Evolutionary conservation across 305 asterid genomes (phyloP).

Genomic region (Fraxinus paxiana): DNA sequence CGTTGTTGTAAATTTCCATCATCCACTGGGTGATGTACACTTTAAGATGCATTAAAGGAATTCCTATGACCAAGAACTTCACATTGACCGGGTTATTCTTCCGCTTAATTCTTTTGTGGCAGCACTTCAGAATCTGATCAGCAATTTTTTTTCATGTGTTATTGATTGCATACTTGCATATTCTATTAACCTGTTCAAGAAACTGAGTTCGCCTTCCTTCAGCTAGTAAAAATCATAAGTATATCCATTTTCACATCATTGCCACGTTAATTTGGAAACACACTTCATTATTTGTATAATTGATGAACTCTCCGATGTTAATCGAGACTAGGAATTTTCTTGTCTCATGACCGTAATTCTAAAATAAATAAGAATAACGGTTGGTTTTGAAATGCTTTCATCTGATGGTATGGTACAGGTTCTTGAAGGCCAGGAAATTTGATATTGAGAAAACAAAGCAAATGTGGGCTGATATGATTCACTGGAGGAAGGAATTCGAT

Average conservation of each 20-base stretch:
- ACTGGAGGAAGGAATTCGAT: slow-evolving; percentile 93
- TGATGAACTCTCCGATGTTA: not conserved
- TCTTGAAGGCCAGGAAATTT: slow-evolving; percentile 80
- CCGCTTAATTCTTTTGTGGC: not conserved
- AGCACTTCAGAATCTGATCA: not conserved
- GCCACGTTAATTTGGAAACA: not conserved
- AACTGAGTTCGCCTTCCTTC: not conserved
- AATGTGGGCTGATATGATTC: slow-evolving; percentile 95
- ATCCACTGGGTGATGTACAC: not conserved
- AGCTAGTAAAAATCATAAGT: not conserved
- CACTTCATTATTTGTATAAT: not conserved
- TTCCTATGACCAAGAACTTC: not conserved
- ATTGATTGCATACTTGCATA: not conserved
- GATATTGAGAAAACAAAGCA: slow-evolving; percentile 82
- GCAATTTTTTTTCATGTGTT: not conserved
- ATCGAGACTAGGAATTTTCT: not conserved
- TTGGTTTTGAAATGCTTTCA: not conserved
- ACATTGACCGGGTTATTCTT: not conserved
- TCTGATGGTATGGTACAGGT: slow-evolving; percentile 40
- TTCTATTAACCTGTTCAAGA: not conserved
- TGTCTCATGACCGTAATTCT: not conserved
- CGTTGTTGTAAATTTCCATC: not conserved
- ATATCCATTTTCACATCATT: not conserved
- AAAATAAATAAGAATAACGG: not conserved
- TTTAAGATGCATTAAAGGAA: not conserved